Percentiles rank a stretch among this genome's conserved stretches.
These are phyloP conservation scores for Nitzschia sp. DNA, from an alignment of 108 stramenopile species.

Conservation along the genomic window DNA sequence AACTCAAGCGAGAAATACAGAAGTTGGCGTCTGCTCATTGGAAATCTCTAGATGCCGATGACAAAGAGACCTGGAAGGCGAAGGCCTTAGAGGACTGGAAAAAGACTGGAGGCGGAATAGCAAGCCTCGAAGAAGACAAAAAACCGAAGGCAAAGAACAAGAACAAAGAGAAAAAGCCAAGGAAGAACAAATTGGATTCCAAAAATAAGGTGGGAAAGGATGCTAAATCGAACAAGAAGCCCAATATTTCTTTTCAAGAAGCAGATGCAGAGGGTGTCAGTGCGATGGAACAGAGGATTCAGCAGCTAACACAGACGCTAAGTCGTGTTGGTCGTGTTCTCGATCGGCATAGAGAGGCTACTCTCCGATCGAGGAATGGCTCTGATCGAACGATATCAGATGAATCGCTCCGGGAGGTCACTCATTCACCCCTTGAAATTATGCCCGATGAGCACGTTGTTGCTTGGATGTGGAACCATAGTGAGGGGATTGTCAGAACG, in stretches of 20 bases:
- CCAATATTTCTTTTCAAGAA: conserved; percentile 64
- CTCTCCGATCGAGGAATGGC: conserved; percentile 17
- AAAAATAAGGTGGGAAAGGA: conserved; percentile 16
- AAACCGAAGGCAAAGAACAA: conserved; percentile 22
- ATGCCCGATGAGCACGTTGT: conserved; percentile 77
- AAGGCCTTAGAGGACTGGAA: conserved; percentile 66
- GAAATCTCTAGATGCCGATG: conserved; percentile 54
- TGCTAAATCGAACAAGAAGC: neutral
- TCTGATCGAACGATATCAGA: conserved; percentile 1
- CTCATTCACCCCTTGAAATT: conserved; percentile 68
- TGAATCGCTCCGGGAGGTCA: conserved; percentile 42
- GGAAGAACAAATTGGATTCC: conserved; percentile 10
- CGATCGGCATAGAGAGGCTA: conserved; percentile 74
- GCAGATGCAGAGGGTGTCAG: conserved; percentile 86
- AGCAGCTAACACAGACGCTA: conserved; percentile 80
- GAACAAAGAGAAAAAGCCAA: conserved; percentile 2
- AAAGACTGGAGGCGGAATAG: conserved; percentile 46
- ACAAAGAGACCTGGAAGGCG: conserved; percentile 69
- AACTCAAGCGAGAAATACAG: conserved; percentile 54
- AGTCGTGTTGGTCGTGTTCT: conserved; percentile 85
- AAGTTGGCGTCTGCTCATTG: conserved; percentile 57
- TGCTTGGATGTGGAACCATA: conserved; percentile 78
- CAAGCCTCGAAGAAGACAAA: conserved; percentile 37
- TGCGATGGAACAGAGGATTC: conserved; percentile 88
- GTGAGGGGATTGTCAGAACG: conserved; percentile 53